Base-by-base conservation (phyloP, 257 asterid genomes). In the Penstemon eatonii region DNA sequence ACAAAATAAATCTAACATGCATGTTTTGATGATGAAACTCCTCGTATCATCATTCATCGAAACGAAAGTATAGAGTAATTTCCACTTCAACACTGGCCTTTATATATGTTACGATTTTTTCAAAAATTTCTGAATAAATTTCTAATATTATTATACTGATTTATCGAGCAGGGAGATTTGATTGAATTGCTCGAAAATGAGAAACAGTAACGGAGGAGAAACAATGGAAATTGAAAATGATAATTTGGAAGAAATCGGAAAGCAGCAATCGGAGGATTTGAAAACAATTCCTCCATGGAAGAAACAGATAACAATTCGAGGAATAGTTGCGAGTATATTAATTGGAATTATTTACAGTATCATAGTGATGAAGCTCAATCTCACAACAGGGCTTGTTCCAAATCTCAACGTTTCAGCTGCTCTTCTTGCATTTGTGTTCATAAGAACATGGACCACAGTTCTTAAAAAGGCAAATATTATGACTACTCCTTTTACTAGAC, bases 391-490 rank as follows among this genome's bases (percentile, higher is more conserved):
- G 42, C 86, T 91, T 36, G 87, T 87, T 43, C 98, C 98, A 2
- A 92, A 89, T 67, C 92, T 92, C 55, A 89, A 87, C 63, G 96
- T 92, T 56, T 92, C 98, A n/a, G 98, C 96, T 60, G 95, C 96
- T 39, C 87, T 92, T 68, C 86, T 92, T 72, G 98, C 96, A 12
- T 89, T 80, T 37, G 84, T 92, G 59, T 78, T 87, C 19, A 81
- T 89, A 7, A 74, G 76, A 68, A 58, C 90, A 47, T 92, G 98
- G 98, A 89, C 90, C 3, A 87, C 86, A 67, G 15, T 89, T 53
- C 87, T 92, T 53, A 74, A 83, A 3, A 87, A 77, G 81, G 80
- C 90, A 8, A 85, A 79, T 56, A 13, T 87, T 50, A 73, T 68
- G 6, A 73, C 93, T 3, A 75, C 78, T 8, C 96, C 96, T 9